phyloP scores from a whole-genome alignment of 352 stramenopile genomes.

The Phytophthora capsici region DNA sequence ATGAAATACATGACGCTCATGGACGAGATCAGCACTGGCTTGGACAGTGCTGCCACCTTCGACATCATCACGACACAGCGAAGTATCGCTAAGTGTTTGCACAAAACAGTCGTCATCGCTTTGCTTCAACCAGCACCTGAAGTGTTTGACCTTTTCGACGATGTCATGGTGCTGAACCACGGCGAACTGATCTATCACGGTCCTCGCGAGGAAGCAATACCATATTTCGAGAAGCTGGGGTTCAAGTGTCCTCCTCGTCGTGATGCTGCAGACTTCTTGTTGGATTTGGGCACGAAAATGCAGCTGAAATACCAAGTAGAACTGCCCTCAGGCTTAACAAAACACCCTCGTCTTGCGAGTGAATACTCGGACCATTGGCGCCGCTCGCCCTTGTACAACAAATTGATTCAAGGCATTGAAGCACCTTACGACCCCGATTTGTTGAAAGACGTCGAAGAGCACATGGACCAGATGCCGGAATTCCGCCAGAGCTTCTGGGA shows the following conservation, averaged over 20 bases:
- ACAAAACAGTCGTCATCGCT: constrained; percentile 62
- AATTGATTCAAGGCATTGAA: constrained; percentile 10
- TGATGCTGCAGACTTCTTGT: constrained; percentile 59
- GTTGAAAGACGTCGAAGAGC: constrained; percentile 53
- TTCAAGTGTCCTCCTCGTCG: constrained; percentile 49
- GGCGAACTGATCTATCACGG: constrained; percentile 72
- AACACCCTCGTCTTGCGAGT: constrained; percentile 24
- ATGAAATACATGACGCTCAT: constrained; percentile 75
- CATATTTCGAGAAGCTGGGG: constrained; percentile 49
- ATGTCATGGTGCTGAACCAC: constrained; percentile 66
- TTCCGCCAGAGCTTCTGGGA: constrained; percentile 33
- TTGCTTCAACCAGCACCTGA: constrained; percentile 63
- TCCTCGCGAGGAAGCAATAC: constrained; percentile 36
- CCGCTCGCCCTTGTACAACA: constrained; percentile 5
- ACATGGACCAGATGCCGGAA: constrained; percentile 71
- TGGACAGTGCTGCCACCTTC: constrained; percentile 90
- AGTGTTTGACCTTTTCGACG: constrained; percentile 64
- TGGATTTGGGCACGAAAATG: constrained; percentile 55
- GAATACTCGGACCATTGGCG: constrained; percentile 38
- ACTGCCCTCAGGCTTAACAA: constrained; percentile 8
- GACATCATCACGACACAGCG: constrained; percentile 88
- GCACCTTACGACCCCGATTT: constrained; percentile 13
- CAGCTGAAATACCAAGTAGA: constrained; percentile 44
- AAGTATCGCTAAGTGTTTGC: constrained; percentile 46
- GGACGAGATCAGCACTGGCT: constrained; percentile 93